Base-by-base conservation (phyloP, 1,284 basidiomycete species). In the Cryptococcus sp. region DNA sequence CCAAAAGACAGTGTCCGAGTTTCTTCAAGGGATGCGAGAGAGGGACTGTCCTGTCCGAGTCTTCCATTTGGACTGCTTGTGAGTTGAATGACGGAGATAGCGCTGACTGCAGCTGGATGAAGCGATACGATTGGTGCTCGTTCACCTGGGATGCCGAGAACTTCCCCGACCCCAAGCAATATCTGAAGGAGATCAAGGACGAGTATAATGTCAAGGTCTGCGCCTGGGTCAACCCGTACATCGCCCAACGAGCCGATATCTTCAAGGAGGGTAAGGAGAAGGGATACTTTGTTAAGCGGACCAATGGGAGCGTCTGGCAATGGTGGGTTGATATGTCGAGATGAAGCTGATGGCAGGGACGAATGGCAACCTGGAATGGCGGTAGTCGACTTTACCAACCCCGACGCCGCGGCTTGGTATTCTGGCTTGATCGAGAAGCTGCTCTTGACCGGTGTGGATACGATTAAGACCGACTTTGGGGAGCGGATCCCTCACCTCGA, bases 81-180 rank as follows among this genome's bases (percentile, higher is more conserved):
- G 47, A 47, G 47, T 51, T 6, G 6, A 3, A n/a, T 14, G 34
- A 18, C 14, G 14, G 14, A 4, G 16, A 19, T 5, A 10, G 21
- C 9, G 26, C 3, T 4, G 12, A 41, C n/a, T 4, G 5, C 48
- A 54, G 52, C 74, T 85, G 82, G 82, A 85, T 85, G 83, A 84
- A 83, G 63, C 80, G 82, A 64, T 85, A 84, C 65, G 81, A 85
- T 69, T 85, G 84, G 84, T 85, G 83, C 58, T 83, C 81, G 10
- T 87, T 86, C 70, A 82, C 82, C 4, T 86, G 85, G 60, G 84
- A 86, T 60, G 81, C 83, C 2, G 82, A 85, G 23, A 80, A 80
- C 58, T 86, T 87, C 76, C 83, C 84, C 5, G 77, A 86, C 60
- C 84, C 84, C 2, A 78, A 79, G 53, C 77, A 76, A 24, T 86